Conservation (phyloP, 2,329 filamentous ascomycete genomes). For the Stachybotrys chlorohalonatus region DNA sequence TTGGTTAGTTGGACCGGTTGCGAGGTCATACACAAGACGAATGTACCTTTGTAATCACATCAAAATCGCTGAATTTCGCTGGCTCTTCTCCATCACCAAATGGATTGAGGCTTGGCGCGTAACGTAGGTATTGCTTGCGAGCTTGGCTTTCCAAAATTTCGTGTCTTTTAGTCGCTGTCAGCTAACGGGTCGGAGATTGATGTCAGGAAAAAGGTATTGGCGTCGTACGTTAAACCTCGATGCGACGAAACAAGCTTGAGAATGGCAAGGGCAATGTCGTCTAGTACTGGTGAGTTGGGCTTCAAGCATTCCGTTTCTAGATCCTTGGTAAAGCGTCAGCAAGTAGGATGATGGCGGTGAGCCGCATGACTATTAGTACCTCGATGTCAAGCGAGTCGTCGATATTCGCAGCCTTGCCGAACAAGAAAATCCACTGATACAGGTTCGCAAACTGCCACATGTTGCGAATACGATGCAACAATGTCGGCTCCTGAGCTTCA, state of each 20-base stretch:
- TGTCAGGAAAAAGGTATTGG: background rate
- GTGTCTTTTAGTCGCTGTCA: slow-evolving; percentile 7
- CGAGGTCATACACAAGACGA: background rate
- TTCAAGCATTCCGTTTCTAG: slow-evolving; percentile 84
- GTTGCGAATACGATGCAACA: slow-evolving; percentile 62
- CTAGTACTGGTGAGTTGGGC: slow-evolving; percentile 62
- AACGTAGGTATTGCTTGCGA: slow-evolving; percentile 77
- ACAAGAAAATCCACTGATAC: slow-evolving; percentile 87
- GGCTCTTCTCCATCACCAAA: slow-evolving; percentile 72
- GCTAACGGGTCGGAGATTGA: background rate
- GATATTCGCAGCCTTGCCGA: slow-evolving; percentile 83
- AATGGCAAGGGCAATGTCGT: slow-evolving; percentile 75
- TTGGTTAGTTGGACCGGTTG: too few relatives aligned
- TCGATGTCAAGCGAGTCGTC: slow-evolving; percentile 84
- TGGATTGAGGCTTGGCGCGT: slow-evolving; percentile 70
- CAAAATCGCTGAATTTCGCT: slow-evolving; percentile 68
- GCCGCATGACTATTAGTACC: slow-evolving; percentile 37
- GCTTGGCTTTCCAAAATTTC: slow-evolving; percentile 76
- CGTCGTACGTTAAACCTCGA: slow-evolving; percentile 75
- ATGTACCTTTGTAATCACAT: slow-evolving; percentile 67
- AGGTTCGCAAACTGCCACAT: slow-evolving; percentile 95
- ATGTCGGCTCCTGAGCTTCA: slow-evolving; percentile 7
- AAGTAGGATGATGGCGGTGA: background rate
- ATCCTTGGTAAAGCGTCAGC: slow-evolving; percentile 45
- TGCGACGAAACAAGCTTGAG: slow-evolving; percentile 93